Base-by-base conservation (phyloP, 371 early-diverging fungal genomes). In the Mucor circinelloides region DNA sequence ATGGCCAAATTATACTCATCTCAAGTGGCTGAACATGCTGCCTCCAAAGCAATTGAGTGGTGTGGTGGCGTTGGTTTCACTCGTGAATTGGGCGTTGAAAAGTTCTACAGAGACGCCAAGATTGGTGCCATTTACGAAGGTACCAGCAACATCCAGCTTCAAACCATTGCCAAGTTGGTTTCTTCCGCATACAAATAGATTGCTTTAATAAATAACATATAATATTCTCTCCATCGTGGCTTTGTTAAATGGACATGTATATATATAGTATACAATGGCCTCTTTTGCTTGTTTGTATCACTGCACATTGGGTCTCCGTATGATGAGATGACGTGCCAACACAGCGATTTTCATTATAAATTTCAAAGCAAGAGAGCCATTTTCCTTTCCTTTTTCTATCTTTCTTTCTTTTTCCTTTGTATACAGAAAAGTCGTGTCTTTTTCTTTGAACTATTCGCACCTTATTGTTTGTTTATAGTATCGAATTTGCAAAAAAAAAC, bases 11-110 rank as follows among this genome's bases (percentile, higher is more conserved):
- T 96, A 21, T 93, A 91, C 73, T 85, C 96, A 30, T 93, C 95
- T 59, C 96, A 98, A 87, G 92, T 98, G 10, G 99, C 99, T 38
- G 96, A 97, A 78, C 89, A 88, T 70, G 88, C 96, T 12, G 87
- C 97, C 19, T 87, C 93, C n/a, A 89, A 93, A 76, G 93, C 94
- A 44, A 86, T 99, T 60, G 99, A 98, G 80, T 98, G 97, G 99
- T 85, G 94, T 81, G 99, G 99, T 71, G 99, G 99, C 59, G 92
- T 96, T 60, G 97, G 96, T 12, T 98, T 98, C 83, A 95, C 96
- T 4, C 87, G 96, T 63, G 76, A 77, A 60, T 66, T 73, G 9
- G 76, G 80, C 66, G 85, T 93, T 44, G 99, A 99, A 75, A 98
- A 98, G 86, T 99, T 91, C 86, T 97, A 93, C 86, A 89, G 99